These are phyloP conservation scores for Harringtonia lauricola DNA, from an alignment of 2,329 filamentous ascomycete genomes.

Conservation along the genomic window DNA sequence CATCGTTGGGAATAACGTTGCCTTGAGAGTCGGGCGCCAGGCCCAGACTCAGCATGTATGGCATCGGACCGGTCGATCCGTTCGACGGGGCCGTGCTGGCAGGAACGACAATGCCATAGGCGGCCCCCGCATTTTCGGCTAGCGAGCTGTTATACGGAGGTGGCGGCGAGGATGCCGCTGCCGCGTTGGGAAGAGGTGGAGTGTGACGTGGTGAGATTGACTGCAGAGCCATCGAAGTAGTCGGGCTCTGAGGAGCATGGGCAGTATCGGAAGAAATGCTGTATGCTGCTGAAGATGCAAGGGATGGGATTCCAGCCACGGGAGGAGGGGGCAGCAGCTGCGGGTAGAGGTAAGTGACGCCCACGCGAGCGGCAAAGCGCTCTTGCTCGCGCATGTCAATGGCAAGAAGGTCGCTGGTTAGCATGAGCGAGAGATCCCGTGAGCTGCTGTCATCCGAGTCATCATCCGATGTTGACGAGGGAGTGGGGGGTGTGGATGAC, in stretches of 20 bases:
- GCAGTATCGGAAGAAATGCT: background rate
- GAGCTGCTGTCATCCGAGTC: conserved; percentile 19
- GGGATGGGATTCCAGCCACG: background rate
- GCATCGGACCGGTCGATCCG: too few species aligned
- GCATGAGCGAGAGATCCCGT: conserved; percentile 33
- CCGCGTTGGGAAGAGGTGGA: conserved; percentile 20
- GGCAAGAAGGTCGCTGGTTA: conserved; percentile 41
- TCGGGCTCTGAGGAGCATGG: too few species aligned
- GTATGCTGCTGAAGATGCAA: background rate
- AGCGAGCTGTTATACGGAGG: conserved; percentile 1
- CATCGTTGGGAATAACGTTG: conserved; percentile 42
- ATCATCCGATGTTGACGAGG: conserved; percentile 19
- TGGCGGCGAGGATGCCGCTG: conserved; percentile 4
- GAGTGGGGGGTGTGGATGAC: background rate
- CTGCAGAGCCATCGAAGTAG: conserved; percentile 8
- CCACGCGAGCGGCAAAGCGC: conserved; percentile 27
- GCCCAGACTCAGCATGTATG: conserved; percentile 4
- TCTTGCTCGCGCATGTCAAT: conserved; percentile 29
- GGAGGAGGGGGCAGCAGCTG: conserved; percentile 12
- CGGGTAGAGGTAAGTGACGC: conserved; percentile 28
- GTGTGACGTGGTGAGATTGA: conserved; percentile 29
- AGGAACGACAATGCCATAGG: conserved; percentile 11
- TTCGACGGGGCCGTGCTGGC: conserved; percentile 11
- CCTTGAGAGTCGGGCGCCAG: conserved; percentile 44
- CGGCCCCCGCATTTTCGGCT: background rate